phyloP scores from a whole-genome alignment of 169 alveolate species.

The Plasmodium blacklocki region DNA sequence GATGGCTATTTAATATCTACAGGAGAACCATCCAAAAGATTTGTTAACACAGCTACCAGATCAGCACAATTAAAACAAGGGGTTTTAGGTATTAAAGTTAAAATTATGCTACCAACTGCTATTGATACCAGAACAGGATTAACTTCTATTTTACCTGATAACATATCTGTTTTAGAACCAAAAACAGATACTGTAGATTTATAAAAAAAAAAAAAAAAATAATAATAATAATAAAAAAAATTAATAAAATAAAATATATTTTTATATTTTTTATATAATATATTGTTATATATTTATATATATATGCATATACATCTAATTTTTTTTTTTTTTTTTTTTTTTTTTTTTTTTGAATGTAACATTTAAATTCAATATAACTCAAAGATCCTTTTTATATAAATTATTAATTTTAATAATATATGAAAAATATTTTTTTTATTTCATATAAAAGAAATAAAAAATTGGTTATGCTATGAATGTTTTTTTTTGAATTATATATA shows the following conservation, averaged over 20 bases:
- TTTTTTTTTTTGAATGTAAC: no score
- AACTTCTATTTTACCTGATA: slow-evolving; percentile 96
- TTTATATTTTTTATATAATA: no score
- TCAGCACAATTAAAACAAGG: slow-evolving; percentile 99
- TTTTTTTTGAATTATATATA: no score
- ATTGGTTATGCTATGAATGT: no score
- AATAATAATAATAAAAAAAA: not conserved
- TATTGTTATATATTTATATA: no score
- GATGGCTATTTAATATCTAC: slow-evolving; percentile 98
- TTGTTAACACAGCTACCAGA: slow-evolving; percentile 98
- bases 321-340: no score
- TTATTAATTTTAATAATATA: no score
- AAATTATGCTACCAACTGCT: slow-evolving; percentile 98
- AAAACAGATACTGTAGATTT: slow-evolving; percentile 85
- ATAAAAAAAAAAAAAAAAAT: not conserved
- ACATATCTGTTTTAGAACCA: slow-evolving; percentile 97
- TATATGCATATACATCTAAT: no score
- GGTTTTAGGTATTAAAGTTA: slow-evolving; percentile 93
- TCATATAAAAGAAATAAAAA: no score
- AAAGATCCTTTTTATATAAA: no score
- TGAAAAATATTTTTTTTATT: not conserved
- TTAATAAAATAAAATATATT: not conserved
- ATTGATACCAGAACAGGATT: slow-evolving; percentile 98
- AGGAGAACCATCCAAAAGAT: slow-evolving; percentile 98
- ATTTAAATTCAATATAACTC: no score